These are phyloP conservation scores for Canavalia ensiformis DNA, from an alignment of 306 rosid species.

Conservation along the genomic window DNA sequence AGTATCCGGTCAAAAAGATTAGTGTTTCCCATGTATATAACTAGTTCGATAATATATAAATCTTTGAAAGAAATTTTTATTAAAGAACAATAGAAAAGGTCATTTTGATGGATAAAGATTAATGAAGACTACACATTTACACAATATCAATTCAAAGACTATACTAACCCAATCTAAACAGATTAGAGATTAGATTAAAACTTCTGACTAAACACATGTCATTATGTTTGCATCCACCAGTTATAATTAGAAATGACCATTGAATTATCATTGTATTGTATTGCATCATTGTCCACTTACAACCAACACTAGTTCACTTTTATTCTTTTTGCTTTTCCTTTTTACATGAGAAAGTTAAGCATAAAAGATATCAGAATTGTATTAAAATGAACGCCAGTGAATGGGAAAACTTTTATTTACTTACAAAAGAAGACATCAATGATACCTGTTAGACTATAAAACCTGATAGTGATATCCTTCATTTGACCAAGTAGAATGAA, in stretches of 20 bases:
- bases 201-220: background rate
- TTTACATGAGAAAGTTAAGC: slow-evolving; percentile 11
- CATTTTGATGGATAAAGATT: slow-evolving; percentile 18
- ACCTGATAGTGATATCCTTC: background rate
- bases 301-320: background rate
- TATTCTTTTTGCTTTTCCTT: background rate
- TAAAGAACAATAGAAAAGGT: background rate
- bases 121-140: background rate
- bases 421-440: slow-evolving; percentile 33
- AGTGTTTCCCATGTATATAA: background rate
- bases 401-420: background rate
- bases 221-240: slow-evolving; percentile 15
- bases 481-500: slow-evolving; percentile 10
- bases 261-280: slow-evolving; percentile 6
- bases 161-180: background rate
- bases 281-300: background rate
- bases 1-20: background rate
- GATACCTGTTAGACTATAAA: slow-evolving; percentile 1
- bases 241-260: background rate
- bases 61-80: background rate
- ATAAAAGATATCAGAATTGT: background rate
- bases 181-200: slow-evolving; percentile 12
- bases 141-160: background rate
- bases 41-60: background rate
- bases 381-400: background rate